Base-by-base conservation (phyloP, 2,329 filamentous ascomycete genomes). In the Rhytidhysteron rufulum region DNA sequence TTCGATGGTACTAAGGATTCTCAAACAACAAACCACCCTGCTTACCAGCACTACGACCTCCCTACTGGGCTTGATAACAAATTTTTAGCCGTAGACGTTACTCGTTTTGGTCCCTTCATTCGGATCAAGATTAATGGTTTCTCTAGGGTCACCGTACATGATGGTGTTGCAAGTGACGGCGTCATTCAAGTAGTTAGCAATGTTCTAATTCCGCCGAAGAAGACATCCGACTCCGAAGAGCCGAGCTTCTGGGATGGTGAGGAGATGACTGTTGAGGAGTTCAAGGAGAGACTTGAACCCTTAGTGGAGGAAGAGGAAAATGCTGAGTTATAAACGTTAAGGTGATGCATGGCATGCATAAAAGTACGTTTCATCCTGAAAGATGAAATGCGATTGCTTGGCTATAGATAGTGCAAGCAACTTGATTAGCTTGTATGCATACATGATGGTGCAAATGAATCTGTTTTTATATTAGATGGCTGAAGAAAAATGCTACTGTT, bases 81-180 rank as follows among this genome's bases (percentile, higher is more conserved):
- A 56, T 75, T 72, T 33, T 58, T 95, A 3, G 77, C 78, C 21
- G 77, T 95, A 27, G 88, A 95, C 56, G 76, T 95, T 31, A 75
- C 74, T 4, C 71, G 76, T 11, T 84, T 78, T 54, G 80, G 79
- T n/a, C 79, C 84, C 1, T 81, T 85, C 54, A 79, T 85, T 38
- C 74, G 67, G 4, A 82, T 95, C 45, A 80, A 80, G 59, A 75
- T 95, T 55, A 95, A 95, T 55, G 86, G 82, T 11, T 83, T 82
- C 50, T 72, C 75, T 3, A 71, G 71, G 5, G 85, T 94, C 1
- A 70, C 72, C 0, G 69, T 87, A 5, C 72, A 82, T 47, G 88
- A 95, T 58, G 83, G 74, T 0, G 64, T 93, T 40, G 85, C 83
- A 0, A 78, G 75, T 55, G 86, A 95, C 58, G 90, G 90, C 22